Base-by-base conservation (phyloP, 164 flowering plant species). In the Brasenia schreberi region DNA sequence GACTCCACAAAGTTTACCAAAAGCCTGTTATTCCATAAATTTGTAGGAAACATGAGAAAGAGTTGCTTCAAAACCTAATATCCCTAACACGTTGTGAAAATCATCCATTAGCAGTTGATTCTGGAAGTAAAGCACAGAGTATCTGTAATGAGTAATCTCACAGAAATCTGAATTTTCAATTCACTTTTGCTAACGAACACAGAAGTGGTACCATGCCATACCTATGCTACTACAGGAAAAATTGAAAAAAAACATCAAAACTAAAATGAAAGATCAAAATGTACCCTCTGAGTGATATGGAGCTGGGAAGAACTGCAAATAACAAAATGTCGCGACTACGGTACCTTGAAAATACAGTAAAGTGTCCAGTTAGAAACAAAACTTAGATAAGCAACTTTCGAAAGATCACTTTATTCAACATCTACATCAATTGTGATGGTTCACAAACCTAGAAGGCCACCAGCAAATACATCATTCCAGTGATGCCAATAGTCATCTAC, bases 401-500 rank as follows among this genome's bases (percentile, higher is more conserved):
- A 7, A 67, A 42, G 53, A 61, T 19, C 9, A 43, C 19, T 23
- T 16, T 27, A 5, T 14, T 10, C 0, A 23, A 12, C 18, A 17
- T 16, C 16, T 11, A n/a, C 23, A 42, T 4, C 42, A 59, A 18
- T 6, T 45, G 53, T 45, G 5, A 45, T 2, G 53, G 53, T 12
- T 12, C 53, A 66, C 77, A 56, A 56, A 88, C 94, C 94, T 77
- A 88, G 42, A 2, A 86, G 79, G 67, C 82, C 88, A 68, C 91
- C 94, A 19, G 87, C 85, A 80, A 86, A 84, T 43, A 88, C 91
- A 74, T 88, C 94, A 71, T 82, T 80, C 94, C 91, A 86, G 44
- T 88, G 94, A 75, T 88, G 94, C 94, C 91, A 77, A 70, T 88
- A 86, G 77, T 88, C 94, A 73, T 88, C 89, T 60, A 86, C 85